Conservation (phyloP, 495 filamentous ascomycete genomes). For the Neurospora discreta region DNA sequence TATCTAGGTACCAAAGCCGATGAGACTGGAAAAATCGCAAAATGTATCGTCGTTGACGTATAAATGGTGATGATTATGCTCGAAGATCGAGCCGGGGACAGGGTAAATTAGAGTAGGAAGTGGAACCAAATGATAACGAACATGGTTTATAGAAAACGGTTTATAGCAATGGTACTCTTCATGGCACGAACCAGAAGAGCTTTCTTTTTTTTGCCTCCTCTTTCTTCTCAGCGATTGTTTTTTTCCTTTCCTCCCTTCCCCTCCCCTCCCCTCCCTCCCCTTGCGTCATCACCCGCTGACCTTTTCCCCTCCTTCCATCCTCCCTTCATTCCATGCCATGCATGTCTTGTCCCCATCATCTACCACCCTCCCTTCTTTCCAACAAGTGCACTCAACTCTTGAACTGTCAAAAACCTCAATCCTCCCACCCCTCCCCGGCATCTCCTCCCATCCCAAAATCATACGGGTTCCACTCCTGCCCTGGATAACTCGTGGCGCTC, state of each 20-base stretch:
- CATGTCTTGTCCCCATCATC: too few species aligned
- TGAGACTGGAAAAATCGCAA: background rate
- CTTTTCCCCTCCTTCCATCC: background rate
- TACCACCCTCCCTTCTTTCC: too few species aligned
- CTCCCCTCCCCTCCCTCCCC: background rate
- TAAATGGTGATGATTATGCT: background rate
- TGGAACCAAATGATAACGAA: background rate
- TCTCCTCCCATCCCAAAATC: constrained; percentile 6
- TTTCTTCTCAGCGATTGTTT: too few species aligned
- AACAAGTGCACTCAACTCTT: too few species aligned
- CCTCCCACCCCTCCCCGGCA: constrained; percentile 16
- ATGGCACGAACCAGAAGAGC: too few species aligned
- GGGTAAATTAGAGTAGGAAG: background rate
- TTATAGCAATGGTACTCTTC: too few species aligned
- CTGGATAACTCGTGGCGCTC: constrained; percentile 70
- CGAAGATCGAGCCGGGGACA: too few species aligned
- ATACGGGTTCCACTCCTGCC: constrained; percentile 72
- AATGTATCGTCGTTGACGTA: too few species aligned
- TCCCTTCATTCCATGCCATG: background rate
- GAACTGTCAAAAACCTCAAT: constrained; percentile 2
- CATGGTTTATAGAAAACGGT: too few species aligned
- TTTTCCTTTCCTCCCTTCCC: too few species aligned
- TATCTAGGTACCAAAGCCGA: background rate
- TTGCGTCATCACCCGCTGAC: background rate
- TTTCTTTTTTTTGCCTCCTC: too few species aligned